Evolutionary conservation across 1,284 basidiomycete genomes (phyloP), one percentile per base, ranked within the genome.

Genomic region (Moesziomyces antarcticus): DNA sequence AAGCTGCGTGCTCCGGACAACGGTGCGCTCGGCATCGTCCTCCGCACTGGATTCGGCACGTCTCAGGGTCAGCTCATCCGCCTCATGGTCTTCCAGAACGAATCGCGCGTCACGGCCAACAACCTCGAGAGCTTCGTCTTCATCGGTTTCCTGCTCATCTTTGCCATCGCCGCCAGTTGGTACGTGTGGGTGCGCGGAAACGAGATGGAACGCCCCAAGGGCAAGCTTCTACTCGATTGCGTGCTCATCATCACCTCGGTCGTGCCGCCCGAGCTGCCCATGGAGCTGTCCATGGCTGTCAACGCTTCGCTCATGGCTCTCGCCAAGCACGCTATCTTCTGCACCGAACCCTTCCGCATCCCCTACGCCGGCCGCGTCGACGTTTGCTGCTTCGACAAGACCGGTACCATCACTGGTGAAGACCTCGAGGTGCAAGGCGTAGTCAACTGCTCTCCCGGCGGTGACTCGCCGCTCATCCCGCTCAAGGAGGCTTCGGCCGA

Each of bases 401-500:
- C 82, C 3, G 82, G 82, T 43, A 84, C 82, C 20, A 84, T 84
- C 53, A 84, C 82, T 4, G 82, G 80, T 20, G 81, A 83, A 59
- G 80, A 82, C 51, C 69, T 84, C 27, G 78, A 80, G 52, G 81
- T 83, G 22, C 81, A 84, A 55, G 82, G 82, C 51, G 74, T 84
- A 1, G 77, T 76, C 58, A 53, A 70, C 58, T 73, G 71, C 58
- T 51, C 65, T 9, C 66, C 67, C n/a, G 69, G 70, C 22, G 69
- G 69, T 9, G 56, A 65, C 25, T 71, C 69, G 22, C 73, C 73
- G 1, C 89, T 99, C 22, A 87, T 94, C 9, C 87, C 92, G 50
- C 91, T 98, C 50, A 91, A 90, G 71, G 89, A 92, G 54, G 89
- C 91, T 9, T 86, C 88, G 2, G 88, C 89, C 50, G 90, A 94